A percentile compares a stretch with the other conserved stretches of the same genome.
Conservation (phyloP, 192 early-diverging fungal species). For the Coemansia sp. region DNA sequence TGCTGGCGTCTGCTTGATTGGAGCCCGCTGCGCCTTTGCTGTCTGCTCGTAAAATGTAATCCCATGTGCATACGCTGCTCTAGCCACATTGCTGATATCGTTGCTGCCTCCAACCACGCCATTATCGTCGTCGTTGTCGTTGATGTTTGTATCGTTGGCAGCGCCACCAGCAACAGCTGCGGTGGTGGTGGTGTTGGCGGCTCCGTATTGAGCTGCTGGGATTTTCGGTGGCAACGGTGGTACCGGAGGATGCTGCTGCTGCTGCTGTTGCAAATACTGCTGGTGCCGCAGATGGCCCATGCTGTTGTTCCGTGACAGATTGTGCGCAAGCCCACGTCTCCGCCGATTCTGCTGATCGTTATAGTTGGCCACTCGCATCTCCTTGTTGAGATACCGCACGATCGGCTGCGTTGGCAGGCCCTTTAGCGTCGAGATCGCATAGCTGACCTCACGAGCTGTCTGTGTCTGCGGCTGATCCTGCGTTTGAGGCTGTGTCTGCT, state of each 20-base stretch:
- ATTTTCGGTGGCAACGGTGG: conserved; percentile 39
- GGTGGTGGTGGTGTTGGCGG: not conserved
- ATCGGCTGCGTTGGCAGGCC: conserved; percentile 56
- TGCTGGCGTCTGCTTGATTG: conserved; percentile 20
- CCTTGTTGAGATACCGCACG: conserved; percentile 43
- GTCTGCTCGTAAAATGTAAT: not conserved
- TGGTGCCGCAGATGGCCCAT: conserved; percentile 38
- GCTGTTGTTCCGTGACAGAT: conserved; percentile 49
- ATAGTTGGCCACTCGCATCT: conserved; percentile 41
- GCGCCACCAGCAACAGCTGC: not conserved
- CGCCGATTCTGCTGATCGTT: conserved; percentile 18
- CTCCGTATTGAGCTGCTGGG: conserved; percentile 7
- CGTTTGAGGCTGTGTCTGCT: not conserved
- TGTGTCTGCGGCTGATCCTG: conserved; percentile 13
- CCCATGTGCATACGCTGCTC: conserved; percentile 4
- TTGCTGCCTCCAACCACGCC: not conserved
- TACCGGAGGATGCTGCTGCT: conserved; percentile 41
- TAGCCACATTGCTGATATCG: not conserved
- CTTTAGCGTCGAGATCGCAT: conserved; percentile 52
- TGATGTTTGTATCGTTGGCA: not conserved
- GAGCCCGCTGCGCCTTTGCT: conserved; percentile 9
- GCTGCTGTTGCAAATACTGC: conserved; percentile 20
- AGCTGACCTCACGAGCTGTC: conserved; percentile 15
- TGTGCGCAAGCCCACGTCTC: conserved; percentile 43
- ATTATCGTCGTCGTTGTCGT: not conserved